phyloP scores from a whole-genome alignment of 2,329 filamentous ascomycete species.

The Trichophyton mentagrophytes region DNA sequence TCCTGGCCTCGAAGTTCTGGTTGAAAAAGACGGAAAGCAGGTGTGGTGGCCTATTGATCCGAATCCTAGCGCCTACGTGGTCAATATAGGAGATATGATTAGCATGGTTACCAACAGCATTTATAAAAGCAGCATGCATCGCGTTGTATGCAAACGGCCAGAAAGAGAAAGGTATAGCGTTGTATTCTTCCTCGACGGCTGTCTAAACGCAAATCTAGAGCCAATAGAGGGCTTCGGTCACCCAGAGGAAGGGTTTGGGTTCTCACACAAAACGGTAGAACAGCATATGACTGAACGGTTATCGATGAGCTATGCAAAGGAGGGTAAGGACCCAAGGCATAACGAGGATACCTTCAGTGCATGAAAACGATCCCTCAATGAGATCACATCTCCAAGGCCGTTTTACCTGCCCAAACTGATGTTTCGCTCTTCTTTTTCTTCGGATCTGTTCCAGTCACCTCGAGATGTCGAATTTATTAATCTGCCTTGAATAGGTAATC shows the following conservation, averaged over 20 bases:
- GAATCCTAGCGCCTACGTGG: slow-evolving; percentile 35
- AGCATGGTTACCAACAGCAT: slow-evolving; percentile 39
- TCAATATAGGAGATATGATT: slow-evolving; percentile 41
- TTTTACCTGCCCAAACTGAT: too few species aligned
- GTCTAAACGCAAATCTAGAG: not conserved
- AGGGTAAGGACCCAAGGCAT: not conserved
- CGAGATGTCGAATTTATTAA: too few species aligned
- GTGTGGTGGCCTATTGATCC: slow-evolving; percentile 29
- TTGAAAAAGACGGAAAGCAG: slow-evolving; percentile 34
- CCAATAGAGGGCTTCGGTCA: not conserved
- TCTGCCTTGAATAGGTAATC: too few species aligned
- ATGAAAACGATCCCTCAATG: not conserved
- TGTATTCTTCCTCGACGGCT: slow-evolving; percentile 4
- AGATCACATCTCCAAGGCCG: not conserved
- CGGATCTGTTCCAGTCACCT: too few species aligned
- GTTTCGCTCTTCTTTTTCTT: too few species aligned
- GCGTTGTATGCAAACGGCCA: slow-evolving; percentile 1
- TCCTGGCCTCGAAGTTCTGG: slow-evolving; percentile 41
- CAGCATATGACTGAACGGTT: slow-evolving; percentile 1
- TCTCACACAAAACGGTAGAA: not conserved
- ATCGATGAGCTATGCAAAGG: slow-evolving; percentile 2
- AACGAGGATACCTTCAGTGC: not conserved
- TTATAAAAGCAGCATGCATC: slow-evolving; percentile 34
- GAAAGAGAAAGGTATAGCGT: slow-evolving; percentile 3
- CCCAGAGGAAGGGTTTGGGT: not conserved